Percentiles rank a stretch among this genome's conserved stretches.
These are phyloP conservation scores for Apiospora phragmitis DNA, from an alignment of 2,329 filamentous ascomycete species.

Conservation along the genomic window DNA sequence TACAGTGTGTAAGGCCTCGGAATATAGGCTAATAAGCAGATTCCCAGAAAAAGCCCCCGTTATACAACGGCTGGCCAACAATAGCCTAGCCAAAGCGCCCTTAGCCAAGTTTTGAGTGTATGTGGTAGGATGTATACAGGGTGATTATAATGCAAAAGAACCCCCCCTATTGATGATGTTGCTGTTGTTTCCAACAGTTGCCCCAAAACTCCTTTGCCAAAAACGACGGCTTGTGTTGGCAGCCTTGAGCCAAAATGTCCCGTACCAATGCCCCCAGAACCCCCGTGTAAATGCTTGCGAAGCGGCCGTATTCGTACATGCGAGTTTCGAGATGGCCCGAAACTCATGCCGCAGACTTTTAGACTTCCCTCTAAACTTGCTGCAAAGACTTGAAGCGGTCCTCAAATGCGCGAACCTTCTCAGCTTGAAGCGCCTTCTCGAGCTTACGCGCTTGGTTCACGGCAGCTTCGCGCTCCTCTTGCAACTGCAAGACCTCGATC, in stretches of 20 bases:
- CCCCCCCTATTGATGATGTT: background rate
- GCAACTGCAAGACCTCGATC: slow-evolving; percentile 78
- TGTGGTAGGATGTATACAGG: background rate
- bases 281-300: slow-evolving; percentile 6
- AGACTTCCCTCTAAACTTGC: background rate
- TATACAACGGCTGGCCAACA: background rate
- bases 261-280: background rate
- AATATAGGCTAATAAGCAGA: slow-evolving; percentile 2
- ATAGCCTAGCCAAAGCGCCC: background rate
- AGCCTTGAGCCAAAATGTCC: background rate
- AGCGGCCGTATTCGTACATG: slow-evolving; percentile 1
- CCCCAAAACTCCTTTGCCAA: background rate
- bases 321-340: background rate
- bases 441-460: slow-evolving; percentile 70
- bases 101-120: background rate
- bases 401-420: slow-evolving; percentile 58
- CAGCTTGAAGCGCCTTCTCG: slow-evolving; percentile 65
- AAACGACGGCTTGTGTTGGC: background rate
- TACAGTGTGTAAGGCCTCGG: background rate
- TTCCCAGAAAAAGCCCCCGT: background rate
- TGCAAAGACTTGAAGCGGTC: slow-evolving; percentile 37
- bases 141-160: background rate
- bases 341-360: background rate
- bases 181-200: background rate
- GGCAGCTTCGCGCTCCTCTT: slow-evolving; percentile 73